phyloP scores from a whole-genome alignment of 2,329 filamentous ascomycete species.

The Venturiaceae sp. region DNA sequence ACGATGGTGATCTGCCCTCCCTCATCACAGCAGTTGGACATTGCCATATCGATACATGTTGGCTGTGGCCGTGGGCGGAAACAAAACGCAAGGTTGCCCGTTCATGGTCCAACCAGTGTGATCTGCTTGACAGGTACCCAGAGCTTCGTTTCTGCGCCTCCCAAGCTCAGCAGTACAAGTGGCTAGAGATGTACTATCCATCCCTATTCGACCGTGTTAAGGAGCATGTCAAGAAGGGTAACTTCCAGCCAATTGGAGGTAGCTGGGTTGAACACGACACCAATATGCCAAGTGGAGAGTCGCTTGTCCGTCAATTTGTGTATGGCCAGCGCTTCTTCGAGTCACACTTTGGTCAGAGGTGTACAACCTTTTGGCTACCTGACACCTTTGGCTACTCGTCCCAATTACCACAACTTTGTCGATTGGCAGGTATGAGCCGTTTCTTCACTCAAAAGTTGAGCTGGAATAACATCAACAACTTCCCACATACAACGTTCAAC shows the following conservation, averaged over 20 bases:
- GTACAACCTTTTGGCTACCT: slow-evolving; percentile 90
- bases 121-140: slow-evolving; percentile 88
- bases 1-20: slow-evolving; percentile 62
- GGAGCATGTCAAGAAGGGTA: slow-evolving; percentile 78
- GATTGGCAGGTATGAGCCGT: slow-evolving; percentile 87
- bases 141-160: slow-evolving; percentile 90
- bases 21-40: slow-evolving; percentile 86
- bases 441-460: slow-evolving; percentile 98
- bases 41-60: slow-evolving; percentile 97
- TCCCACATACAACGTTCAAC: slow-evolving; percentile 97
- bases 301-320: slow-evolving; percentile 84
- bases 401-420: slow-evolving; percentile 87
- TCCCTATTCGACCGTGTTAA: slow-evolving; percentile 85
- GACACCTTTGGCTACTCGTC: slow-evolving; percentile 97
- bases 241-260: slow-evolving; percentile 89
- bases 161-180: slow-evolving; percentile 96
- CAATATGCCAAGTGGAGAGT: slow-evolving; percentile 93
- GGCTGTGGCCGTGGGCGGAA: slow-evolving; percentile 97
- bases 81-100: slow-evolving; percentile 93
- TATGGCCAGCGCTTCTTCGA: slow-evolving; percentile 96
- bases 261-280: slow-evolving; percentile 99
- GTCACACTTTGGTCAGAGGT: slow-evolving; percentile 80
- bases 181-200: slow-evolving; percentile 85
- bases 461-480: slow-evolving; percentile 99
- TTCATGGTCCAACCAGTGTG: slow-evolving; percentile 95